Conservation (phyloP, 768 basidiomycete genomes). For the Rubroboletus satanas region DNA sequence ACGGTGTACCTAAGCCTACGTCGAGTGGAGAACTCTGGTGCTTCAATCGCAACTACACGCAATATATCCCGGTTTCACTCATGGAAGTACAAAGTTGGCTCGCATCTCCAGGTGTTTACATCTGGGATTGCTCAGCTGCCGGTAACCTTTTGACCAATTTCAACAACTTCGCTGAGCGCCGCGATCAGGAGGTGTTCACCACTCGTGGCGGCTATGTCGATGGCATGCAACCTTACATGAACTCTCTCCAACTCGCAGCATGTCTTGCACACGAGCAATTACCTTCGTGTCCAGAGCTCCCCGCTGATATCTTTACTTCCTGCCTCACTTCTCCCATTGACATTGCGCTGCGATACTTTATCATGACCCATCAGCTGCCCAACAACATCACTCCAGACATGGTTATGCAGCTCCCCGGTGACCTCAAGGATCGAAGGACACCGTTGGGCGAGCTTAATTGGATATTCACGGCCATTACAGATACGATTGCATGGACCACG, state of each 20-base stretch:
- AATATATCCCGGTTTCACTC: slow-evolving; percentile 95
- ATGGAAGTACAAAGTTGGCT: slow-evolving; percentile 93
- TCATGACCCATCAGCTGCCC: slow-evolving; percentile 85
- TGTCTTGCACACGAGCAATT: slow-evolving; percentile 89
- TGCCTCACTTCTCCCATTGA: slow-evolving; percentile 98
- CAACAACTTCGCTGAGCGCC: slow-evolving; percentile 69
- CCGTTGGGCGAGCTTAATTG: slow-evolving; percentile 98
- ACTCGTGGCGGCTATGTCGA: slow-evolving; percentile 58
- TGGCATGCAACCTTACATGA: slow-evolving; percentile 66
- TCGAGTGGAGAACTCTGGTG: slow-evolving; percentile 97
- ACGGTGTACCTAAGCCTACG: slow-evolving; percentile 96
- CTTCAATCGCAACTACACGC: slow-evolving; percentile 95
- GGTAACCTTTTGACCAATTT: slow-evolving; percentile 92
- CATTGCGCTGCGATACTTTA: slow-evolving; percentile 89
- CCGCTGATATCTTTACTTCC: slow-evolving; percentile 95
- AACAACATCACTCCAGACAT: slow-evolving; percentile 80
- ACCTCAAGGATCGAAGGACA: slow-evolving; percentile 93
- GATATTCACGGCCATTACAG: slow-evolving; percentile 99
- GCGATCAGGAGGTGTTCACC: slow-evolving; percentile 62
- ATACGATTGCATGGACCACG: slow-evolving; percentile 98
- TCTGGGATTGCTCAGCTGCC: slow-evolving; percentile 99
- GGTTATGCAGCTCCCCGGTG: slow-evolving; percentile 93
- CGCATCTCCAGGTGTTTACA: slow-evolving; percentile 92
- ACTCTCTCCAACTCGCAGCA: slow-evolving; percentile 92
- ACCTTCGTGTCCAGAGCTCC: slow-evolving; percentile 93